Conservation (phyloP, 2,329 filamentous ascomycete genomes). For the Coleophoma eucalyptorum region DNA sequence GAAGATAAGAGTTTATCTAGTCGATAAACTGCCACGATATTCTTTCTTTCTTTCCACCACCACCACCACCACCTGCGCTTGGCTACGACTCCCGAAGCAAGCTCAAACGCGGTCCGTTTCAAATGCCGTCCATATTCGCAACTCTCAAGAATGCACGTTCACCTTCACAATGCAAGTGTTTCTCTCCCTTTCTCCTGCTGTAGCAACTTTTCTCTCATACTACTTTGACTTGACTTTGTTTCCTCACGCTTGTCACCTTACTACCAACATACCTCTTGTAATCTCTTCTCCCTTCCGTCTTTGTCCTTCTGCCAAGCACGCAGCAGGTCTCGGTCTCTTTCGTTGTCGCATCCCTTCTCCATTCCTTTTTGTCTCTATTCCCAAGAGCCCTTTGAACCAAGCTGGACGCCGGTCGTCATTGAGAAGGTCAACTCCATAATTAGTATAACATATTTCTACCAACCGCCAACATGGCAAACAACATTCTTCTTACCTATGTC, state of each 20-base stretch:
- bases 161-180: slow-evolving; percentile 13
- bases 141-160: neutral
- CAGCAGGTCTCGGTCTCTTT: slow-evolving; percentile 1
- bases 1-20: no score
- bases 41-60: no score
- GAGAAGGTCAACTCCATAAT: neutral
- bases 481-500: slow-evolving; percentile 47
- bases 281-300: slow-evolving; percentile 5
- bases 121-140: neutral
- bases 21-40: no score
- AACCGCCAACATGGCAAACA: slow-evolving; percentile 38
- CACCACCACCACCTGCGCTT: no score
- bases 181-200: slow-evolving; percentile 7
- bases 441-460: neutral
- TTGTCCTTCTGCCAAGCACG: slow-evolving; percentile 3
- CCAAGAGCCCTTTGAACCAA: slow-evolving; percentile 3
- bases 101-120: no score
- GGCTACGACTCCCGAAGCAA: no score
- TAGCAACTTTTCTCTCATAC: slow-evolving; percentile 6
- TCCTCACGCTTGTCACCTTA: slow-evolving; percentile 6
- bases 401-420: slow-evolving; percentile 27
- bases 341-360: slow-evolving; percentile 5
- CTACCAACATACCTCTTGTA: neutral
- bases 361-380: slow-evolving; percentile 7
- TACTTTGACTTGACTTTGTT: slow-evolving; percentile 9